Evolutionary conservation across 148 eudicot species (phyloP).

Genomic region (Camellia japonica): DNA sequence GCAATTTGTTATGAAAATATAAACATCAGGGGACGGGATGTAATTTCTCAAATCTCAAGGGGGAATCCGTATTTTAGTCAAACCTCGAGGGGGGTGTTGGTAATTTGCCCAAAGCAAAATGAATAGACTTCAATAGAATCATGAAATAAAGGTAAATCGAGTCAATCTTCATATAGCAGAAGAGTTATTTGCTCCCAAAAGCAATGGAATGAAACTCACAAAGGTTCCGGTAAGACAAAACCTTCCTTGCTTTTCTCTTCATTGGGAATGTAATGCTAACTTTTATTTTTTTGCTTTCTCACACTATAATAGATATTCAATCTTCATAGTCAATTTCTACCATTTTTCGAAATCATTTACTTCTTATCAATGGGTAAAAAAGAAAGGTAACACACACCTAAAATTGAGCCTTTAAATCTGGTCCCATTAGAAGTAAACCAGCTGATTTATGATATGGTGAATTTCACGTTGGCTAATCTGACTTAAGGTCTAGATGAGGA

Average conservation of each 20-base stretch:
- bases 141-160: background rate
- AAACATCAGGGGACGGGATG: too few species aligned
- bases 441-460: too few species aligned
- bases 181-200: background rate
- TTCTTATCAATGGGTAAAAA: background rate
- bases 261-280: background rate
- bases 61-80: too few species aligned
- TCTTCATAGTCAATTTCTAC: background rate
- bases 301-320: background rate
- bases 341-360: background rate
- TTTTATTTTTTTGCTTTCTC: background rate
- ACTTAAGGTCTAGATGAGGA: too few species aligned
- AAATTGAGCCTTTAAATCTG: background rate
- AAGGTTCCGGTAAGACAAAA: background rate
- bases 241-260: background rate
- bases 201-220: background rate
- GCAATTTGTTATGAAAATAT: too few species aligned
- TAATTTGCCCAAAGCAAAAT: background rate
- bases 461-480: too few species aligned
- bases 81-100: too few species aligned
- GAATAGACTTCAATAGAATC: background rate
- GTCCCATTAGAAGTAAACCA: too few species aligned
- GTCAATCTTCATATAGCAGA: background rate
- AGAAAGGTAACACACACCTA: background rate
- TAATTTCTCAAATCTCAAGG: too few species aligned